Evolutionary conservation across 108 stramenopile species (phyloP), one percentile per base, ranked within the genome.

Genomic region (Cafeteria roenbergensis): DNA sequence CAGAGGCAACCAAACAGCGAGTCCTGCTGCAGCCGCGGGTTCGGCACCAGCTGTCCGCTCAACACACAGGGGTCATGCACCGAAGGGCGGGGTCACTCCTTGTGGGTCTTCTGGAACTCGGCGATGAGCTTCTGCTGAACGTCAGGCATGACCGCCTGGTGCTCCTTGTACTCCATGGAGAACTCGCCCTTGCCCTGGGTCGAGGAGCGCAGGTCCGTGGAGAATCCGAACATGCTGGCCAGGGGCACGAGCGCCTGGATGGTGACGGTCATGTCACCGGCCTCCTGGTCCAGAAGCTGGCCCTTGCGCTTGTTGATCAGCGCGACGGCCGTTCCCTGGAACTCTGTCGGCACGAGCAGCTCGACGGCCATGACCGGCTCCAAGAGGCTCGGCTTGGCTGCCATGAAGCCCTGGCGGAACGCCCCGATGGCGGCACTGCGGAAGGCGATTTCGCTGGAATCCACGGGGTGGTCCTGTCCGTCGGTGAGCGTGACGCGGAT

Each of bases 181-280:
- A 96, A 95, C 71, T 95, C 97, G 35, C 94, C 94, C 74, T 95
- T 98, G 28, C 92, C 97, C 76, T 98, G 97, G 31, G 97, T 98
- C 36, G 82, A 65, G 65, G 85, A 86, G 29, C 96, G 82, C 36
- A 98, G 59, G 54, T 95, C 96, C 24, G 96, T 98, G 4, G 88
- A 89, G 70, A 91, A 92, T 0, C 94, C 94, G 76, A 95, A 95
- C 90, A 95, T 90, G 61, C 90, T 86, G 22, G 87, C 84, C 20
- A 95, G 73, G 0, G 93, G 93, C 34, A 94, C 89, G 62, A 94
- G 90, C 22, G 90, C 90, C 29, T 86, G 66, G 67, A 98, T 72
- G 54, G 81, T 84, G 0, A 65, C 61, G 34, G 2, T 55, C 52
- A 87, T 67, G 25, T 88, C 83, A 69, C 82, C 84, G 61, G 90